phyloP scores from a whole-genome alignment of 1,284 basidiomycete genomes.

The Cutaneotrichosporon dermatis region DNA sequence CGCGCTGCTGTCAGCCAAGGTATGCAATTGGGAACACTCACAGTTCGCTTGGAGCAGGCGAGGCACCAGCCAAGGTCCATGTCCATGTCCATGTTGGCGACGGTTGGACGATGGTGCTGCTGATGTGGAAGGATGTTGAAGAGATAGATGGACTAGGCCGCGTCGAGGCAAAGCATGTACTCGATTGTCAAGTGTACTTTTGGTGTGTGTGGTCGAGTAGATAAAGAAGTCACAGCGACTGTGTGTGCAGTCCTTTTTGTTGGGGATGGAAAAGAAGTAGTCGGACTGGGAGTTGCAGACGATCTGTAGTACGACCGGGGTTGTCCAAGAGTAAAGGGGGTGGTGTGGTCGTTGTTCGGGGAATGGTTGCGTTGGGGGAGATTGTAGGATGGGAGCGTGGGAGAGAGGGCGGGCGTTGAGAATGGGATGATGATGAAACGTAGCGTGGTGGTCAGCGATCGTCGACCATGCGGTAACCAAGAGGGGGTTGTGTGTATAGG shows the following conservation, averaged over 20 bases:
- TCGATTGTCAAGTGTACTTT: too few relatives aligned
- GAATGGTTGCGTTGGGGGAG: not conserved
- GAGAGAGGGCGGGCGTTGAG: not conserved
- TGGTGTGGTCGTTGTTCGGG: too few relatives aligned
- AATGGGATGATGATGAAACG: not conserved
- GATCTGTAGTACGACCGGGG: not conserved
- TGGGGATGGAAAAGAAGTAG: not conserved
- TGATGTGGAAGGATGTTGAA: not conserved
- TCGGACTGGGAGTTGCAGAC: not conserved
- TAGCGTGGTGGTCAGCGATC: not conserved
- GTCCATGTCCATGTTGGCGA: constrained; percentile 21
- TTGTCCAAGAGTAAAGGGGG: not conserved
- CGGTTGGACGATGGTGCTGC: not conserved
- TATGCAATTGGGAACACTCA: constrained; percentile 19
- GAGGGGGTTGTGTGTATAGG: not conserved
- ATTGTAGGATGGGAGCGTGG: not conserved
- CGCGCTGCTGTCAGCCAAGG: constrained; percentile 25
- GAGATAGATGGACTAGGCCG: not conserved
- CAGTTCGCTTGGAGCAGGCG: constrained; percentile 34
- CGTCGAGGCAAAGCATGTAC: too few relatives aligned
- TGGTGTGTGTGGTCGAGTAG: too few relatives aligned
- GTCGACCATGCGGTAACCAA: not conserved
- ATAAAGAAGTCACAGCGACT: too few relatives aligned
- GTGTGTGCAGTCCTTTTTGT: not conserved
- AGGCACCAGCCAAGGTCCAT: constrained; percentile 25